Percentiles rank a stretch among this genome's conserved stretches.
phyloP scores from a whole-genome alignment of 352 stramenopile genomes.

The Globisporangium emineosum region DNA sequence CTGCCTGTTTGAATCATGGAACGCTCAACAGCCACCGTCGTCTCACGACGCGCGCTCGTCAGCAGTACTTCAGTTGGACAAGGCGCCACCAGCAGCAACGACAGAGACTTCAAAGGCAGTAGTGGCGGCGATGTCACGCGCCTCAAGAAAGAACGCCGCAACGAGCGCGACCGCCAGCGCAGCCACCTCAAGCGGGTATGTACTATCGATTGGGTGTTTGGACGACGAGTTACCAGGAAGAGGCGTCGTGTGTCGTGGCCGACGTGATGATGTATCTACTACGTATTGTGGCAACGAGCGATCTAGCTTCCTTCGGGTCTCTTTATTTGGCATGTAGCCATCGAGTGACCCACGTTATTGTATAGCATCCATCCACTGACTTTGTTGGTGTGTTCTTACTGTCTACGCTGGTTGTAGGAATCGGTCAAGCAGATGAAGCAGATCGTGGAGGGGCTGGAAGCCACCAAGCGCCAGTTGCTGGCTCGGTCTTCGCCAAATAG shows the following conservation, averaged over 20 bases:
- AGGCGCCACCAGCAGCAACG: background rate
- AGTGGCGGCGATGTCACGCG: background rate
- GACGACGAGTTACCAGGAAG: background rate
- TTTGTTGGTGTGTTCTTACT: background rate
- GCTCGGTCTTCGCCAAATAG: slow-evolving; percentile 5
- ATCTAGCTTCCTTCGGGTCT: no score
- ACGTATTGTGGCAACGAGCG: no score
- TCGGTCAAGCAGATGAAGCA: slow-evolving; percentile 52
- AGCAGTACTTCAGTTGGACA: background rate
- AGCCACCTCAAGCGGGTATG: slow-evolving; percentile 51
- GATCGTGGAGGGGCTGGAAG: slow-evolving; percentile 42
- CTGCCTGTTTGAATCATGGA: background rate
- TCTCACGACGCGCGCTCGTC: background rate
- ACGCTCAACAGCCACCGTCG: background rate
- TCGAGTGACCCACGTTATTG: background rate
- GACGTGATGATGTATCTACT: background rate
- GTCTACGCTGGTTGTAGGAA: slow-evolving; percentile 17
- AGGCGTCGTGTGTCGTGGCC: background rate
- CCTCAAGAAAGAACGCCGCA: slow-evolving; percentile 39
- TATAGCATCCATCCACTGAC: background rate
- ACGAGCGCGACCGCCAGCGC: slow-evolving; percentile 57
- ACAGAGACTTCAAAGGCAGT: background rate
- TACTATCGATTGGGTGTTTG: background rate
- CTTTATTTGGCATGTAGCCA: background rate
- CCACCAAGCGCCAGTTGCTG: slow-evolving; percentile 37